A percentile compares a stretch with the other conserved stretches of the same genome.
phyloP scores from a whole-genome alignment of 306 rosid genomes.

The Abrus pulchellus region DNA sequence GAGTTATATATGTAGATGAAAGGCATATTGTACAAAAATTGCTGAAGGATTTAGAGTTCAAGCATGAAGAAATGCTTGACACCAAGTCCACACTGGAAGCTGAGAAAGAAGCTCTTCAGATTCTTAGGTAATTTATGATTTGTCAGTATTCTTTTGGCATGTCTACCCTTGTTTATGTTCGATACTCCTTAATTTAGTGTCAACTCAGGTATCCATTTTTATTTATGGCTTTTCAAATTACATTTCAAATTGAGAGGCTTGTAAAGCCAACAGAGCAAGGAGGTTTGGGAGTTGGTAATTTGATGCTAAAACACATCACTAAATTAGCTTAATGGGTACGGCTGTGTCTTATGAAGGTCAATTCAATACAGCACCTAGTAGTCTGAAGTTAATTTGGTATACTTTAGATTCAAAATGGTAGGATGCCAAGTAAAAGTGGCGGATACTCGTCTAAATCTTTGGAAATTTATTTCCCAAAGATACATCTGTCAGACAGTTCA shows the following conservation, averaged over 20 bases:
- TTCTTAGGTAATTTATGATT: constrained; percentile 68
- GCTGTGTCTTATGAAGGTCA: neutral
- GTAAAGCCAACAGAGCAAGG: neutral
- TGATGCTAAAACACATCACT: constrained; percentile 15
- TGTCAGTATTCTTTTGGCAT: neutral
- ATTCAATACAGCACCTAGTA: neutral
- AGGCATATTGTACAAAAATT: constrained; percentile 58
- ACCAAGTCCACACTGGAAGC: constrained; percentile 83
- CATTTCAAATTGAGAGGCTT: constrained; percentile 10
- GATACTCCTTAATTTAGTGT: constrained; percentile 25
- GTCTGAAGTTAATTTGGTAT: constrained; percentile 10
- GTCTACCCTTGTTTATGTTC: constrained; percentile 24
- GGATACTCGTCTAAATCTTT: neutral
- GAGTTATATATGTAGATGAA: constrained; percentile 67
- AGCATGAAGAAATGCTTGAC: constrained; percentile 70
- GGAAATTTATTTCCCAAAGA: neutral
- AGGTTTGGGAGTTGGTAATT: neutral
- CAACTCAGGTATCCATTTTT: constrained; percentile 30
- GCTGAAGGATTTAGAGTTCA: constrained; percentile 66
- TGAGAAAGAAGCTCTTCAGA: constrained; percentile 92
- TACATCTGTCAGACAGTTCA: neutral
- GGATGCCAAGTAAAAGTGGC: neutral
- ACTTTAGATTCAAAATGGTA: neutral
- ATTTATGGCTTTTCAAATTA: constrained; percentile 36
- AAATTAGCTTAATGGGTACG: constrained; percentile 8